Conservation (phyloP, 495 filamentous ascomycete genomes). For the Hypoxylon trugodes region DNA sequence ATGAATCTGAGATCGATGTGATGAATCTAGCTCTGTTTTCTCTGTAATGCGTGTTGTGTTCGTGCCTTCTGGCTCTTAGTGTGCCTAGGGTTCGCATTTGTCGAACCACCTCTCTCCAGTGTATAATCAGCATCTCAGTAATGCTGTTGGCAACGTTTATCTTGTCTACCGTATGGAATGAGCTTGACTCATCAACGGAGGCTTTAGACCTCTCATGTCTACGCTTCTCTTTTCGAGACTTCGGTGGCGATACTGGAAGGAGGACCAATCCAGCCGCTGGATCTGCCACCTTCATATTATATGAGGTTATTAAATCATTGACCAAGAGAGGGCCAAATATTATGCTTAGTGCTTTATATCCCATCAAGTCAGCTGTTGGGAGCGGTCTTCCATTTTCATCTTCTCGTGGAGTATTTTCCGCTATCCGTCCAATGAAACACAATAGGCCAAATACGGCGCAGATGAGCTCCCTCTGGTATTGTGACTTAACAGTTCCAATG, state of each 20-base stretch:
- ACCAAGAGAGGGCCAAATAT: conserved; percentile 71
- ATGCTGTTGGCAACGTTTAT: conserved; percentile 62
- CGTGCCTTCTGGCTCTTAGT: conserved; percentile 34
- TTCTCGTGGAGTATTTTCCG: conserved; percentile 58
- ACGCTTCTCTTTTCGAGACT: conserved; percentile 48
- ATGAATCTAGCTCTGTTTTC: background rate
- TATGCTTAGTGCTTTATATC: conserved; percentile 68
- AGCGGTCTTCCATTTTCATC: conserved; percentile 57
- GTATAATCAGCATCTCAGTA: conserved; percentile 65
- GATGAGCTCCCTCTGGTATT: conserved; percentile 68
- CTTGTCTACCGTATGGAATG: conserved; percentile 50
- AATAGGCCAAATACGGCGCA: conserved; percentile 72
- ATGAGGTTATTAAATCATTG: conserved; percentile 60
- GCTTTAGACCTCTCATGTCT: conserved; percentile 20
- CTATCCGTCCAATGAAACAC: conserved; percentile 60
- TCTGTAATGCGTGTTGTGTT: background rate
- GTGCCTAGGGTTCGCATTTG: conserved; percentile 57
- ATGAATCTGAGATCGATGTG: conserved; percentile 44
- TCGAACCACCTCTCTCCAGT: conserved; percentile 66
- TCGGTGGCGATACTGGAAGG: conserved; percentile 46
- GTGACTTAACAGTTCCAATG: conserved; percentile 62
- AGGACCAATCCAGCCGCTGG: conserved; percentile 50
- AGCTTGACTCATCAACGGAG: conserved; percentile 2
- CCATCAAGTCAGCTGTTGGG: conserved; percentile 63
- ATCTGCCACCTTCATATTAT: conserved; percentile 50